Conservation (phyloP, 768 basidiomycete genomes). For the Psilocybe tampanensis region DNA sequence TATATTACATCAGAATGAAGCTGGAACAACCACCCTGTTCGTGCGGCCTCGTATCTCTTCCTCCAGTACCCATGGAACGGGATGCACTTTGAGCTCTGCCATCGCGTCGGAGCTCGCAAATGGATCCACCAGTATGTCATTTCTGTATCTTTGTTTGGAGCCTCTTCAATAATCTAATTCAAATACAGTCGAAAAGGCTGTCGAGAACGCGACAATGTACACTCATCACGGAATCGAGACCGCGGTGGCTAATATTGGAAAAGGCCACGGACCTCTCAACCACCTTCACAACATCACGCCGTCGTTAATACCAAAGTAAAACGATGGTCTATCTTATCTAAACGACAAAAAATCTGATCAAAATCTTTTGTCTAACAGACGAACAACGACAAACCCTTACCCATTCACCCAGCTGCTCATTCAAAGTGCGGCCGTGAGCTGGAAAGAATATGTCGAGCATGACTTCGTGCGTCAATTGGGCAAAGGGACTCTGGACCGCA, state of each 20-base stretch:
- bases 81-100: constrained; percentile 88
- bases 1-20: constrained; percentile 47
- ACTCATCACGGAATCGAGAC: constrained; percentile 75
- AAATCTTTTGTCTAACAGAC: constrained; percentile 43
- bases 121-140: constrained; percentile 42
- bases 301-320: constrained; percentile 53
- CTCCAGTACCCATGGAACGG: constrained; percentile 86
- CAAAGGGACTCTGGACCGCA: constrained; percentile 62
- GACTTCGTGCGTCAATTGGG: constrained; percentile 82
- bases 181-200: constrained; percentile 48
- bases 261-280: constrained; percentile 85
- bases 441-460: constrained; percentile 82
- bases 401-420: constrained; percentile 73
- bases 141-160: not conserved
- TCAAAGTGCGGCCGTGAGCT: constrained; percentile 49
- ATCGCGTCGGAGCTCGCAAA: constrained; percentile 68
- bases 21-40: constrained; percentile 48
- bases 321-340: too few relatives aligned
- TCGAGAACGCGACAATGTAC: constrained; percentile 62
- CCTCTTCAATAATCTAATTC: not conserved
- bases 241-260: constrained; percentile 66
- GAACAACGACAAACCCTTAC: constrained; percentile 60
- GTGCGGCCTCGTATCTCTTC: constrained; percentile 65
- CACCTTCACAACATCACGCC: constrained; percentile 67
- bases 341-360: too few relatives aligned